Base-by-base conservation (phyloP, 2,329 filamentous ascomycete genomes). In the Neurospora crassa region DNA sequence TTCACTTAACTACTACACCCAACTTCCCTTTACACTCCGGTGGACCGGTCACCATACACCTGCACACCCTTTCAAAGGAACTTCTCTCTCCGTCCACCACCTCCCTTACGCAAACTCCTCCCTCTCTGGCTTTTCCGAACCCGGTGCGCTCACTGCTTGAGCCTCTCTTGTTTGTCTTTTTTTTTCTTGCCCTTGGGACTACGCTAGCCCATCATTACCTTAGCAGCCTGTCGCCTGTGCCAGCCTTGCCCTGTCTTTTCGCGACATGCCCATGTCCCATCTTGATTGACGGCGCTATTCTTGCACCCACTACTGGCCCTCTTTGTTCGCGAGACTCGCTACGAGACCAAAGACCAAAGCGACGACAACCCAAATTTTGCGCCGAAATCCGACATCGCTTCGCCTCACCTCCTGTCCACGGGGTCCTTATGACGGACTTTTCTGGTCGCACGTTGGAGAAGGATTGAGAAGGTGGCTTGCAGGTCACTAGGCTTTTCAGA, bases 381-480 rank as follows among this genome's bases (percentile, higher is more conserved):
- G 24, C 63, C 29, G 53, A 67, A 69, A 45, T 68, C 45, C 72
- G 37, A 68, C 47, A 68, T 74, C 68, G 70, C 74, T 70, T 53
- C 37, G 24, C 70, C 40, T 69, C 67, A 63, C 72, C 69, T 71
- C 71, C 71, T 67, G 24, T 69, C 70, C 63, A 12, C 20, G 53
- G 70, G 47, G 71, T 70, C 70, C 72, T 75, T 74, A 79, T 79
- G 78, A 77, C 72, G 74, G 71, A 47, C 69, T 67, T 68, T 59
- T 69, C 45, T 68, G 69, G 47, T 43, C 70, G 63, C 69, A 70
- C 42, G 74, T 74, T 72, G 75, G 76, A 76, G 76, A 76, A 77
- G 76, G 76, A 76, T 75, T 75, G 75, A 63, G 53, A 74, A 72
- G 77, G 76, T 76, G 77, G 76, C 72, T 74, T 77, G 76, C 77